Percentiles rank a stretch among this genome's conserved stretches.
Evolutionary conservation across 2,329 filamentous ascomycete species (phyloP).

Genomic region (Ophiostoma perfectum): DNA sequence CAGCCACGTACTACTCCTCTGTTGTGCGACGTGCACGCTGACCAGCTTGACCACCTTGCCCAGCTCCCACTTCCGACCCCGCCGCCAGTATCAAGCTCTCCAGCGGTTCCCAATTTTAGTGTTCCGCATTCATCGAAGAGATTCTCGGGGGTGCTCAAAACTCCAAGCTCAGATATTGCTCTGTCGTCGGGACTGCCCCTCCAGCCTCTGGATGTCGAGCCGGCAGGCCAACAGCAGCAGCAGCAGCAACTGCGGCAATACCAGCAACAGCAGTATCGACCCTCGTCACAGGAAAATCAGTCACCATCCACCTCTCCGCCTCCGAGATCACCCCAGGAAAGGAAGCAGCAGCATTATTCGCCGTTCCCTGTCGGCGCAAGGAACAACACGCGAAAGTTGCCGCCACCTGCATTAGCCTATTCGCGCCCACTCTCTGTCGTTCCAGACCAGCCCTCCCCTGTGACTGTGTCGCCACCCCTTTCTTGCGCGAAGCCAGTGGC

Average conservation of each 20-base stretch:
- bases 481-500: not conserved
- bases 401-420: slow-evolving; percentile 44
- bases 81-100: slow-evolving; percentile 22
- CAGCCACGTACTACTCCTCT: not conserved
- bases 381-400: slow-evolving; percentile 27
- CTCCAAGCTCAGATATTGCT: slow-evolving; percentile 12
- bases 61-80: not conserved
- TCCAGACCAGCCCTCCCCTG: slow-evolving; percentile 48
- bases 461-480: not conserved
- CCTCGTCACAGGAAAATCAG: not conserved
- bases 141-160: slow-evolving; percentile 38
- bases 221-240: not conserved
- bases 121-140: slow-evolving; percentile 42
- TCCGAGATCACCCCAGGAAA: slow-evolving; percentile 20
- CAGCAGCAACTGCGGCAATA: slow-evolving; percentile 26
- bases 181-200: not conserved
- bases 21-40: not conserved
- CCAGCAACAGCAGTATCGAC: not conserved
- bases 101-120: slow-evolving; percentile 47
- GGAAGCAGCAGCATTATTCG: slow-evolving; percentile 1
- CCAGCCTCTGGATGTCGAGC: not conserved
- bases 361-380: not conserved
- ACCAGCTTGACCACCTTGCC: not conserved
- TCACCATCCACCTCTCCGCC: not conserved
- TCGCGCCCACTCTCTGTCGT: slow-evolving; percentile 52